phyloP scores from a whole-genome alignment of 257 asterid species.

The Linaria vulgaris region DNA sequence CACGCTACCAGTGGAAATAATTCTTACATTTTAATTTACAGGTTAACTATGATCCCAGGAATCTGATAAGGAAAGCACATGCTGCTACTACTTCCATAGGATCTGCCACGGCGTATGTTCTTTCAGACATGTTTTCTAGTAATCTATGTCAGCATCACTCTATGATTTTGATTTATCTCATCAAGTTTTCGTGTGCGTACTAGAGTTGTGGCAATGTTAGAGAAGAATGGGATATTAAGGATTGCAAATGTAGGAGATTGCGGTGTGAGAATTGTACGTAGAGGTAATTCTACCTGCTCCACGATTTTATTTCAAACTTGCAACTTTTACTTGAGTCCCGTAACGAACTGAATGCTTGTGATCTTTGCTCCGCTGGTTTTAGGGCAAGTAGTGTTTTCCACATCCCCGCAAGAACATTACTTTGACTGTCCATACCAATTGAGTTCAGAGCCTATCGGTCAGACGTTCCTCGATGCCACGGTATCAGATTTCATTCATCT shows the following conservation, averaged over 20 bases:
- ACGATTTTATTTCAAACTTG: background rate
- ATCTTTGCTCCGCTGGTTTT: constrained; percentile 8
- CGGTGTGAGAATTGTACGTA: constrained; percentile 69
- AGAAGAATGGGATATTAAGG: constrained; percentile 67
- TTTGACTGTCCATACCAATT: constrained; percentile 92
- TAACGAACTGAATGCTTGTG: constrained; percentile 2
- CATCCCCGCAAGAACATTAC: constrained; percentile 87
- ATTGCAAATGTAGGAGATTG: constrained; percentile 88
- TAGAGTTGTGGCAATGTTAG: constrained; percentile 81
- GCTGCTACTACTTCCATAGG: constrained; percentile 79
- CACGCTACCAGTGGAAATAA: background rate
- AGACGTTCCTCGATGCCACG: constrained; percentile 86
- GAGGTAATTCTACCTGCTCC: constrained; percentile 38
- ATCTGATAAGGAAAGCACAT: constrained; percentile 76
- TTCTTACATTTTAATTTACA: constrained; percentile 27
- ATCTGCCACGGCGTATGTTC: constrained; percentile 79
- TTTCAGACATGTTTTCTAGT: background rate
- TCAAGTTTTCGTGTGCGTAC: constrained; percentile 16
- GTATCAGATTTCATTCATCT: constrained; percentile 37
- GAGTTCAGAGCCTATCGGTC: constrained; percentile 82
- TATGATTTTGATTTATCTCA: background rate
- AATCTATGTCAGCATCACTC: background rate
- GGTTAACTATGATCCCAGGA: constrained; percentile 71
- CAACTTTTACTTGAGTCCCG: background rate
- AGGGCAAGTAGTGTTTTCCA: constrained; percentile 71